Evolutionary conservation across 2,329 filamentous ascomycete genomes (phyloP), one percentile per base, ranked within the genome.

Genomic region (Fusarium sp.): DNA sequence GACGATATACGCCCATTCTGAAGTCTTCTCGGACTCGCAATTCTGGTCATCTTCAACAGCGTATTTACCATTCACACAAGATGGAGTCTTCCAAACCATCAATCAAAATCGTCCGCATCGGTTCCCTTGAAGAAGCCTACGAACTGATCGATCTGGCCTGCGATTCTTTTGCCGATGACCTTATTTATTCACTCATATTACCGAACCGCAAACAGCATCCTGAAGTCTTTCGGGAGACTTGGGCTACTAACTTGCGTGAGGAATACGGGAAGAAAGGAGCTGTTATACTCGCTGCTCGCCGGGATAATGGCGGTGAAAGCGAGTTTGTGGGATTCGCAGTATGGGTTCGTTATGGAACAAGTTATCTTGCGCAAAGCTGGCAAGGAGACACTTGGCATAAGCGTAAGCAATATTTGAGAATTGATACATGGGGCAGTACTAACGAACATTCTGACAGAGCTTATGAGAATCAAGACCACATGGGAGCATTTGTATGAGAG

Each of bases 301-400:
- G 37, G 2, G 30, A 53, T 0, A 20, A 30, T 9, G 32, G 44
- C 18, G 40, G 22, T 1, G n/a, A 48, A 16, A 27, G 51, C 6
- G 37, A 65, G 3, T 65, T 51, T 45, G 25, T 69, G 12, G 66
- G 53, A 6, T 69, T 69, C 53, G 65, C 65, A 4, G 22, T 69
- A 2, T 69, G 60, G 66, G 18, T 22, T n/a, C 66, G 66, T 10
- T 45, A 44, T 5, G 66, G 66, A 24, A 61, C 61, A 18, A 69
- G 65, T 30, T 61, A 69, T 20, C 11, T 65, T 6, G 65, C 66
- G 20, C 41, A 10, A 7, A 61, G 65, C 20, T 69, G 66, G 65
- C 66, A 69, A n/a, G 65, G 65, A n/a, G 66, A 69, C n/a, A 66
- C 29, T 18, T 60, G 61, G 30, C 51, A 69, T 6, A 69, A 69